A percentile compares a stretch with the other conserved stretches of the same genome.
These are phyloP conservation scores for Podaxis rugospora DNA, from an alignment of 768 basidiomycete species.

Conservation along the genomic window DNA sequence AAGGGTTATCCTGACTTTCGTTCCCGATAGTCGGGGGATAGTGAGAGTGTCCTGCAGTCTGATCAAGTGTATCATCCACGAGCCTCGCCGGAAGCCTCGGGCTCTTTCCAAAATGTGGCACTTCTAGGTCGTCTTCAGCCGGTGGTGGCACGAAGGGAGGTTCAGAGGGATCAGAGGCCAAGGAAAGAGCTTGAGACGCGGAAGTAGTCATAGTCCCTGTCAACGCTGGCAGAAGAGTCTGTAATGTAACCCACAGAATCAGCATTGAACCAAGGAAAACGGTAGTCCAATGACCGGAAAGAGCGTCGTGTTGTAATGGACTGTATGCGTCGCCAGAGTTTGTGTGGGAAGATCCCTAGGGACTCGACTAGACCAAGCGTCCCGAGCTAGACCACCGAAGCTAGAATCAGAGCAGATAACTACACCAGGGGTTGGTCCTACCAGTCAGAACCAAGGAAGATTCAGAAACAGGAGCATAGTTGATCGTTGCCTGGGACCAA, in stretches of 20 bases:
- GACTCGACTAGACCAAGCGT: no score
- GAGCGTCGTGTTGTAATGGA: neutral
- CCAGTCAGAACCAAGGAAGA: neutral
- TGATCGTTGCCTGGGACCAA: neutral
- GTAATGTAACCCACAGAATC: neutral
- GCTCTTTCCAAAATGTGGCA: neutral
- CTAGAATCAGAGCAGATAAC: neutral
- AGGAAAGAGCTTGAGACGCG: neutral
- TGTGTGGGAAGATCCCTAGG: neutral
- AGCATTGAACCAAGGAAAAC: neutral
- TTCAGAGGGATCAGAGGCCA: neutral
- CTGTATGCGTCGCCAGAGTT: neutral
- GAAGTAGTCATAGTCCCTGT: neutral
- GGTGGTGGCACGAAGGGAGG: neutral
- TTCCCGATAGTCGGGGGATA: neutral
- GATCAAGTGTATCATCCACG: neutral
- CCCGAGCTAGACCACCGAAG: neutral
- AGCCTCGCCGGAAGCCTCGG: neutral
- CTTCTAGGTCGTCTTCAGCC: neutral
- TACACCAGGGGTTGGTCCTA: neutral
- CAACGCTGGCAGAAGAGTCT: conserved; percentile 1
- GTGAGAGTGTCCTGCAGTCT: neutral
- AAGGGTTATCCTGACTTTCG: conserved; percentile 10
- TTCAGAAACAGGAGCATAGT: neutral
- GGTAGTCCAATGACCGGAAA: conserved; percentile 9